phyloP scores from a whole-genome alignment of 768 basidiomycete genomes.

The Tephrocybe sp. region DNA sequence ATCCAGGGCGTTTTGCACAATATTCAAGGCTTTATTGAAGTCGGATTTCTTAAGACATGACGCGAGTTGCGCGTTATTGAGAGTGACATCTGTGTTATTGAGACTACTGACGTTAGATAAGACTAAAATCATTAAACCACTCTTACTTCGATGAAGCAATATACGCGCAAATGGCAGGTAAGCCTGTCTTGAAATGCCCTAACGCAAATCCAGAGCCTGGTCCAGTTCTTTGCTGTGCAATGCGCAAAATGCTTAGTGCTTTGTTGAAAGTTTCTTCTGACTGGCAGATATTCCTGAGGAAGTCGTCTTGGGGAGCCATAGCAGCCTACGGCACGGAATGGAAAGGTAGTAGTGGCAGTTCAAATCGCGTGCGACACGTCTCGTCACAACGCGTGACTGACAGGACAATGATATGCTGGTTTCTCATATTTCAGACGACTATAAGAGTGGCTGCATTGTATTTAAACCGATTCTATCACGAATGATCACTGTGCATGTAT shows the following conservation, averaged over 20 bases:
- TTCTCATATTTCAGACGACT: too few relatives aligned
- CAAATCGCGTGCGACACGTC: too few relatives aligned
- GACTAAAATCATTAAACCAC: background rate
- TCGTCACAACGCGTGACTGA: too few relatives aligned
- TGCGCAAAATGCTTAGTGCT: constrained; percentile 30
- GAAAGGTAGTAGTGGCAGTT: too few relatives aligned
- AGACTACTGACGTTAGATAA: constrained; percentile 18
- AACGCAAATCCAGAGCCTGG: constrained; percentile 50
- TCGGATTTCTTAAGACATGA: constrained; percentile 30
- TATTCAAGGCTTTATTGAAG: constrained; percentile 25
- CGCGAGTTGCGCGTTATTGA: constrained; percentile 28
- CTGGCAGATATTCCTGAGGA: constrained; percentile 25
- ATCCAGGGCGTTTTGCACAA: constrained; percentile 23
- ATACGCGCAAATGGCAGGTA: constrained; percentile 49
- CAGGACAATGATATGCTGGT: too few relatives aligned
- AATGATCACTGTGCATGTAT: too few relatives aligned
- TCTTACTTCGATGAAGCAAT: constrained; percentile 47
- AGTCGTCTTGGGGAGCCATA: constrained; percentile 27
- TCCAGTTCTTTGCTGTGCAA: constrained; percentile 38
- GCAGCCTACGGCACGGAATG: too few relatives aligned
- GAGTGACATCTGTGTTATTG: constrained; percentile 28
- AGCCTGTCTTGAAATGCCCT: constrained; percentile 32
- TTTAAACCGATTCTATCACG: too few relatives aligned
- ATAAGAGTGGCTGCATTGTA: too few relatives aligned
- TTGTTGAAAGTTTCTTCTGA: constrained; percentile 30